phyloP scores from a whole-genome alignment of 2,329 filamentous ascomycete species.

The Macroventuria anomochaeta region DNA sequence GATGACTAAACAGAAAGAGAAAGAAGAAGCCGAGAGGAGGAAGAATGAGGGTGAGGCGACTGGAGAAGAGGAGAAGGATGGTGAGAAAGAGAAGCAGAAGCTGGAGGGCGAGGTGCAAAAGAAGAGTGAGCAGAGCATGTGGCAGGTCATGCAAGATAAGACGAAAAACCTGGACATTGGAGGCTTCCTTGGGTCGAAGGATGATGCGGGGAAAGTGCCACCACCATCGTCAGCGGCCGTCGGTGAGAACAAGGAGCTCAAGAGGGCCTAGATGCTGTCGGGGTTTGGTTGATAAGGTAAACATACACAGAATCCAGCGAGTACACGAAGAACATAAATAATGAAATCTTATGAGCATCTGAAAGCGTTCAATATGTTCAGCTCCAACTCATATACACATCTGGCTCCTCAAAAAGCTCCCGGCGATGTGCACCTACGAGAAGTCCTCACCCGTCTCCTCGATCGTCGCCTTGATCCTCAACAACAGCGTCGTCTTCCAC shows the following conservation, averaged over 20 bases:
- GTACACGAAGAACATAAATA: neutral
- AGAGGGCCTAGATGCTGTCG: neutral
- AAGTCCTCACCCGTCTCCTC: constrained; percentile 74
- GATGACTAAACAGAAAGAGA: constrained; percentile 53
- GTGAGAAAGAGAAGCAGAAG: constrained; percentile 44
- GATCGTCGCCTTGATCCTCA: constrained; percentile 84
- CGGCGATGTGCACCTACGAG: constrained; percentile 53
- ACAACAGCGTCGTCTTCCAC: constrained; percentile 90
- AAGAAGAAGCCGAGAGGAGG: constrained; percentile 48
- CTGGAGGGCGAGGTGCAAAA: constrained; percentile 53
- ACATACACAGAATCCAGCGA: neutral
- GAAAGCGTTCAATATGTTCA: neutral
- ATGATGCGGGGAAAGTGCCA: neutral
- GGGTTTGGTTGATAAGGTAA: neutral
- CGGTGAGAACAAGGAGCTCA: constrained; percentile 4
- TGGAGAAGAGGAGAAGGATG: constrained; percentile 27
- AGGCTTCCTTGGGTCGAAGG: constrained; percentile 15
- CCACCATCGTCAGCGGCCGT: neutral
- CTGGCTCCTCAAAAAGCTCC: neutral
- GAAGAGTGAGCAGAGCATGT: constrained; percentile 54
- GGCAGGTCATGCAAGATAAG: constrained; percentile 53
- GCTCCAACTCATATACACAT: neutral
- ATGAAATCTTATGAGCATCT: neutral
- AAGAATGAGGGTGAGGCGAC: constrained; percentile 38
- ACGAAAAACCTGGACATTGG: constrained; percentile 40